Evolutionary conservation across 805 yeast genomes (phyloP).

Genomic region (Sungouiozyma ichnusensis): DNA sequence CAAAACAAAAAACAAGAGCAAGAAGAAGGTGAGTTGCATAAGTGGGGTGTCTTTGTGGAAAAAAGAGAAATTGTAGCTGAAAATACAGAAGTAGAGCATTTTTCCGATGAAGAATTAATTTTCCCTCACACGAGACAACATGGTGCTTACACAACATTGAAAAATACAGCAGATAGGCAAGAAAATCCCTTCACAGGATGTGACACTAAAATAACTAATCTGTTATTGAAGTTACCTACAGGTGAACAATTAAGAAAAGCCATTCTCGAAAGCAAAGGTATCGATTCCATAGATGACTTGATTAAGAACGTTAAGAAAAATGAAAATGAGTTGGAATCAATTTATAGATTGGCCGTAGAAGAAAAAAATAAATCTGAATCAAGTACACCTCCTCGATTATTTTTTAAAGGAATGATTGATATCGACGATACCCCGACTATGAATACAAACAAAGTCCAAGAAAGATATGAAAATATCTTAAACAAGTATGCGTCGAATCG

Average conservation of each 20-base stretch:
- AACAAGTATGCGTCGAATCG: background rate
- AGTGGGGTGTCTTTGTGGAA: conserved; percentile 73
- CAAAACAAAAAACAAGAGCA: conserved; percentile 68
- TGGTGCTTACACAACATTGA: background rate
- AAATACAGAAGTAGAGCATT: background rate
- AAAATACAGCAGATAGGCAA: background rate
- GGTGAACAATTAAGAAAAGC: conserved; percentile 41
- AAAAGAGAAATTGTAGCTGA: conserved; percentile 33
- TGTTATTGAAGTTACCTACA: conserved; percentile 33
- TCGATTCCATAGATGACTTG: conserved; percentile 55
- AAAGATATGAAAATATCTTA: background rate
- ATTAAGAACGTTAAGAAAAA: conserved; percentile 55
- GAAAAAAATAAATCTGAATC: background rate
- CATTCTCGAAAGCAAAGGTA: conserved; percentile 66
- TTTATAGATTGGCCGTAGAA: conserved; percentile 26
- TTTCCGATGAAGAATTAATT: background rate
- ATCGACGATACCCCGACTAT: background rate
- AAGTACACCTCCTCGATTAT: background rate
- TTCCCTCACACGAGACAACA: background rate
- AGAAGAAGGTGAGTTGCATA: conserved; percentile 88
- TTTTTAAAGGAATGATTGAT: background rate
- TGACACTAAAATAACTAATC: conserved; percentile 7
- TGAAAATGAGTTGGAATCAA: conserved; percentile 39
- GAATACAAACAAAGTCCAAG: background rate
- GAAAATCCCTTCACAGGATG: background rate